phyloP scores from a whole-genome alignment of 139 green algal genomes.

The Protoeuglena noctilucae region DNA sequence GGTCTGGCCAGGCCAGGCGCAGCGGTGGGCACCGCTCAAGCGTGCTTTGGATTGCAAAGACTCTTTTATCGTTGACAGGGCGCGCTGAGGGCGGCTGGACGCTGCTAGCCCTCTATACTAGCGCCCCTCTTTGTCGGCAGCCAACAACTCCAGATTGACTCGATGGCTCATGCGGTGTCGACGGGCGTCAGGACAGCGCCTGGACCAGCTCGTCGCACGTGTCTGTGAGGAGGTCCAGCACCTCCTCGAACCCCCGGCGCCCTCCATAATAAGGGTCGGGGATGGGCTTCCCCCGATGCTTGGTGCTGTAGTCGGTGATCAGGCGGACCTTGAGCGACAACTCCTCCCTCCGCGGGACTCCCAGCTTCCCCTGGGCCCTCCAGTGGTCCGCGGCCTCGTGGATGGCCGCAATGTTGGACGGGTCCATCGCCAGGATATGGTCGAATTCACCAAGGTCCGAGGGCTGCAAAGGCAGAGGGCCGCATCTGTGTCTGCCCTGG shows the following conservation, averaged over 20 bases:
- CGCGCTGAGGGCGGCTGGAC: no score
- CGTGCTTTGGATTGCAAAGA: no score
- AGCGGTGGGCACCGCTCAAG: no score
- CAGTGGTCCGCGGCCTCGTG: not conserved
- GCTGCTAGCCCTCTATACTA: no score
- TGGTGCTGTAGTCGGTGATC: slow-evolving; percentile 5
- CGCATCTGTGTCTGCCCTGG: no score
- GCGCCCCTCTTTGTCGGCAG: no score
- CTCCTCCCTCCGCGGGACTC: not conserved
- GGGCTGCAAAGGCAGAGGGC: no score
- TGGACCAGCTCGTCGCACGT: slow-evolving; percentile 4
- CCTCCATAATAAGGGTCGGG: slow-evolving; percentile 8
- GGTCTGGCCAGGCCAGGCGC: no score
- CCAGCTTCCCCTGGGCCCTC: not conserved
- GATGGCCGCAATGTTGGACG: slow-evolving; percentile 3
- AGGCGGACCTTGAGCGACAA: not conserved
- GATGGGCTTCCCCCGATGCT: not conserved
- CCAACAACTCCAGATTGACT: no score
- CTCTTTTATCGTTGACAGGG: no score
- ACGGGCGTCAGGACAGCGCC: no score
- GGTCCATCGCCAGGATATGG: slow-evolving; percentile 8
- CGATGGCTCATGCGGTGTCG: no score
- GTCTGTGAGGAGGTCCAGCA: slow-evolving; percentile 6
- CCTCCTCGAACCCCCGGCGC: slow-evolving; percentile 3
- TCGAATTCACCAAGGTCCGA: slow-evolving; percentile 3